Evolutionary conservation across 2,329 filamentous ascomycete species (phyloP).

Genomic region (Cordyceps tenuipes): DNA sequence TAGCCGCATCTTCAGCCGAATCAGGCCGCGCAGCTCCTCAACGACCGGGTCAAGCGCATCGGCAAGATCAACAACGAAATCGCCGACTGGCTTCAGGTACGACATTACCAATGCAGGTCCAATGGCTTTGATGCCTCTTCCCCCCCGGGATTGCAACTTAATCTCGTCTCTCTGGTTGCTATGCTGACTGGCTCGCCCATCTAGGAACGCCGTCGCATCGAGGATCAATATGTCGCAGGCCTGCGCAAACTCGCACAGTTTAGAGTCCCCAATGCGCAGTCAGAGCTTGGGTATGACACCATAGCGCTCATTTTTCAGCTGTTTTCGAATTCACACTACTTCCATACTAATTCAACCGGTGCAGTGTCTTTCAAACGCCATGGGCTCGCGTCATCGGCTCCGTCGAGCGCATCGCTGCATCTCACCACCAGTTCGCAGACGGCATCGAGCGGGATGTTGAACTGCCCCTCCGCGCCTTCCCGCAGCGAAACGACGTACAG

Average conservation of each 20-base stretch:
- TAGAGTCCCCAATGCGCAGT: conserved; percentile 63
- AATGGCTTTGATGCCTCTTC: not conserved
- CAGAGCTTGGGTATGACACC: conserved; percentile 72
- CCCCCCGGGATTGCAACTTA: too few species aligned
- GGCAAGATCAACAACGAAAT: conserved; percentile 80
- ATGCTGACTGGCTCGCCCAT: conserved; percentile 1
- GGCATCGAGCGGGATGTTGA: conserved; percentile 88
- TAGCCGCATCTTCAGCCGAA: conserved; percentile 73
- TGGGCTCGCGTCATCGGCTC: conserved; percentile 83
- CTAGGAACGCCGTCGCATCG: conserved; percentile 85
- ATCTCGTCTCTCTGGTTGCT: not conserved
- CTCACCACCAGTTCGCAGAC: conserved; percentile 71
- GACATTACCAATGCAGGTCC: conserved; percentile 12
- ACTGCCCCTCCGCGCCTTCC: conserved; percentile 68
- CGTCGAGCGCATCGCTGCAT: conserved; percentile 70
- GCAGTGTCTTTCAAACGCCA: conserved; percentile 78
- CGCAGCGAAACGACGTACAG: conserved; percentile 65
- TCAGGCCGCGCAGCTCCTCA: conserved; percentile 74
- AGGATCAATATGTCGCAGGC: conserved; percentile 79
- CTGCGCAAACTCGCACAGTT: conserved; percentile 73
- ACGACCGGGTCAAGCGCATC: conserved; percentile 82
- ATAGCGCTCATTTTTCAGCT: not conserved
- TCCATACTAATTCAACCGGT: not conserved
- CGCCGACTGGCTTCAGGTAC: conserved; percentile 93
- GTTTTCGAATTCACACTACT: not conserved